Evolutionary conservation across 345 rosid species (phyloP).

Genomic region (Toxicodendron radicans): DNA sequence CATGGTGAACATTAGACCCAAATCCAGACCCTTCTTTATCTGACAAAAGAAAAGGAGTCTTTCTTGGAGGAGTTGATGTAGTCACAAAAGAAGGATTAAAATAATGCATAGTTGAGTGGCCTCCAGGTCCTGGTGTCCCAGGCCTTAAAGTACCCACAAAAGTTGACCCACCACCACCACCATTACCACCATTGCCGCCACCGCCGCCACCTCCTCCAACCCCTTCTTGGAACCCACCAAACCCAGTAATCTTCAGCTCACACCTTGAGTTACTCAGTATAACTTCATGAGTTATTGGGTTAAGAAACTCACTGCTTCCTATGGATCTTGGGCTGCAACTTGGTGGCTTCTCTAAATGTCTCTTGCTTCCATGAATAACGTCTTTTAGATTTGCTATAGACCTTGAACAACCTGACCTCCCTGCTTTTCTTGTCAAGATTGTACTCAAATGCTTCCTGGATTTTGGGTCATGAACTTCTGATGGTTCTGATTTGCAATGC

Average conservation of each 20-base stretch:
- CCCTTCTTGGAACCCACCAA: slow-evolving; percentile 60
- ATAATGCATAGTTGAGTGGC: slow-evolving; percentile 65
- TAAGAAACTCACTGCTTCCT: slow-evolving; percentile 97
- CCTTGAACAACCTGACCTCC: slow-evolving; percentile 97
- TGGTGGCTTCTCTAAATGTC: slow-evolving; percentile 84
- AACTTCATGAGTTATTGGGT: slow-evolving; percentile 96
- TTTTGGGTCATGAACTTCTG: slow-evolving; percentile 61
- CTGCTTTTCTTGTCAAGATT: slow-evolving; percentile 62
- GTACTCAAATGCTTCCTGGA: slow-evolving; percentile 52
- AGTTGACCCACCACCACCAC: slow-evolving; percentile 46
- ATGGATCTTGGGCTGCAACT: slow-evolving; percentile 97
- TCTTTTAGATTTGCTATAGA: slow-evolving; percentile 97
- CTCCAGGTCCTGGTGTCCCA: slow-evolving; percentile 87
- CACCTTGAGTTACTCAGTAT: slow-evolving; percentile 87
- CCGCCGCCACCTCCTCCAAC: slow-evolving; percentile 23
- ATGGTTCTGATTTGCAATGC: slow-evolving; percentile 62
- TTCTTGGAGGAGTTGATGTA: slow-evolving; percentile 54
- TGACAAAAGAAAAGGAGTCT: slow-evolving; percentile 41
- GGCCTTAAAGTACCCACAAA: slow-evolving; percentile 85
- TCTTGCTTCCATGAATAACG: slow-evolving; percentile 97
- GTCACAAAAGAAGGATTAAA: slow-evolving; percentile 63
- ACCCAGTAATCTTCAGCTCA: slow-evolving; percentile 92
- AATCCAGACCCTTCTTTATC: slow-evolving; percentile 60
- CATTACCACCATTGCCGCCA: slow-evolving; percentile 17
- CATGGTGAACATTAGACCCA: slow-evolving; percentile 30